Percentiles rank a stretch among this genome's conserved stretches.
phyloP scores from a whole-genome alignment of 2,329 filamentous ascomycete genomes.

The Clarireedia homoeocarpa region DNA sequence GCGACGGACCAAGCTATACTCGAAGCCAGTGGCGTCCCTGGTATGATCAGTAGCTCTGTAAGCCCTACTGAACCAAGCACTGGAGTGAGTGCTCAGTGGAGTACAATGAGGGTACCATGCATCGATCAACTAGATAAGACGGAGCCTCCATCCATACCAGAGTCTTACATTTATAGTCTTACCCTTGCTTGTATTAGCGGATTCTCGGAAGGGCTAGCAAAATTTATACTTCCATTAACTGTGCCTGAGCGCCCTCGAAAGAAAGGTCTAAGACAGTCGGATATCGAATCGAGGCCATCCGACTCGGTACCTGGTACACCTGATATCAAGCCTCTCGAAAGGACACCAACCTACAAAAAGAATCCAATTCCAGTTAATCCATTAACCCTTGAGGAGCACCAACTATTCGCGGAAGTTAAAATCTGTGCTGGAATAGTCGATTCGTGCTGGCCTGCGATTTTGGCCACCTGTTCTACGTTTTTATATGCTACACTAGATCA shows the following conservation, averaged over 20 bases:
- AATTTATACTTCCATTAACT: slow-evolving; percentile 85
- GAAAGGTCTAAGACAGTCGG: slow-evolving; percentile 27
- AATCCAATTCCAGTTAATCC: slow-evolving; percentile 81
- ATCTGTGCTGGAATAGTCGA: slow-evolving; percentile 78
- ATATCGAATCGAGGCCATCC: slow-evolving; percentile 17
- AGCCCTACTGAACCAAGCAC: slow-evolving; percentile 56
- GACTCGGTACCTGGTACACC: slow-evolving; percentile 18
- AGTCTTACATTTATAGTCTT: slow-evolving; percentile 89
- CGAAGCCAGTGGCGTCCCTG: slow-evolving; percentile 79
- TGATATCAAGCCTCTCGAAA: slow-evolving; percentile 37
- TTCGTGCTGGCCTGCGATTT: slow-evolving; percentile 88
- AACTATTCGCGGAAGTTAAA: slow-evolving; percentile 62
- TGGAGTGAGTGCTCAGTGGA: slow-evolving; percentile 89
- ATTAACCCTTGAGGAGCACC: slow-evolving; percentile 64
- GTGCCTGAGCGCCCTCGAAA: slow-evolving; percentile 63
- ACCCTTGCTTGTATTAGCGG: slow-evolving; percentile 83
- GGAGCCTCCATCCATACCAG: slow-evolving; percentile 73
- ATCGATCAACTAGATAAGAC: slow-evolving; percentile 93
- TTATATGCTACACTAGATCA: slow-evolving; percentile 85
- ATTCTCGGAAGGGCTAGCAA: slow-evolving; percentile 85
- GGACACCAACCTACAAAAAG: slow-evolving; percentile 62
- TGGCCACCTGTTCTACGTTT: slow-evolving; percentile 93
- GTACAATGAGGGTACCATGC: slow-evolving; percentile 74
- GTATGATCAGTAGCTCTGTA: slow-evolving; percentile 71
- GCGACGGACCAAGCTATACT: slow-evolving; percentile 78